phyloP scores from a whole-genome alignment of 2,329 filamentous ascomycete species.

The Epichloe bromicola region DNA sequence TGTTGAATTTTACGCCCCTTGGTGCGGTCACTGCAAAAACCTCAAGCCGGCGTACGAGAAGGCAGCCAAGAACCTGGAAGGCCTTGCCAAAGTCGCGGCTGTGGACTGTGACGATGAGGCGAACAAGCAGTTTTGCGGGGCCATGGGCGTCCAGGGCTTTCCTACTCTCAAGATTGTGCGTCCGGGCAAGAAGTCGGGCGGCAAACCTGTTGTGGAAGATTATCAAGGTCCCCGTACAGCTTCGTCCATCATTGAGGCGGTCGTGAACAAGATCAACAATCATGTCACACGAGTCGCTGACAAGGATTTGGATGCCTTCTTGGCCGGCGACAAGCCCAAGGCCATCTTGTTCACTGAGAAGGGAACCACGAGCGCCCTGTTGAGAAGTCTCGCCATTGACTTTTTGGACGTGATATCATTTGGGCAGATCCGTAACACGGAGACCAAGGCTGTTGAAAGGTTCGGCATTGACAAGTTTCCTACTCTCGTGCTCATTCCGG shows the following conservation, averaged over 20 bases:
- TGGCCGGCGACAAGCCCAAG: conserved; percentile 63
- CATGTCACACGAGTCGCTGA: conserved; percentile 73
- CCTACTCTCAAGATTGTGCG: conserved; percentile 90
- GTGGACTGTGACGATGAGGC: conserved; percentile 87
- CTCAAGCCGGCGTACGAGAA: conserved; percentile 95
- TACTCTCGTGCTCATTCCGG: conserved; percentile 65
- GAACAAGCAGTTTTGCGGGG: conserved; percentile 79
- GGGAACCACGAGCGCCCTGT: conserved; percentile 68
- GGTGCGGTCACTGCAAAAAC: conserved; percentile 98
- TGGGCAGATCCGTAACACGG: conserved; percentile 74
- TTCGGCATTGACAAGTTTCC: conserved; percentile 73
- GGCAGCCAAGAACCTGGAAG: conserved; percentile 76
- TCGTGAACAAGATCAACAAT: conserved; percentile 82
- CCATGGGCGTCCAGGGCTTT: conserved; percentile 85
- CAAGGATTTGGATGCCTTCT: conserved; percentile 64
- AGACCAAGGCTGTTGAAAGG: conserved; percentile 54
- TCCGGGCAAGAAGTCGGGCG: conserved; percentile 63
- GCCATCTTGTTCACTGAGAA: conserved; percentile 91
- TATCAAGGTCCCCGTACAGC: conserved; percentile 76
- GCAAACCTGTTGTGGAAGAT: conserved; percentile 74
- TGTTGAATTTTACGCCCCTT: conserved; percentile 87
- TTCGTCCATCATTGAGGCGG: conserved; percentile 76
- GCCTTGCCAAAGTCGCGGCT: conserved; percentile 86
- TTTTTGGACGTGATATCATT: conserved; percentile 70
- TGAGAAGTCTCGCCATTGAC: conserved; percentile 80